Percentiles rank a stretch among this genome's conserved stretches.
Conservation (phyloP, 192 early-diverging fungal genomes). For the Chytriomyces sp. region DNA sequence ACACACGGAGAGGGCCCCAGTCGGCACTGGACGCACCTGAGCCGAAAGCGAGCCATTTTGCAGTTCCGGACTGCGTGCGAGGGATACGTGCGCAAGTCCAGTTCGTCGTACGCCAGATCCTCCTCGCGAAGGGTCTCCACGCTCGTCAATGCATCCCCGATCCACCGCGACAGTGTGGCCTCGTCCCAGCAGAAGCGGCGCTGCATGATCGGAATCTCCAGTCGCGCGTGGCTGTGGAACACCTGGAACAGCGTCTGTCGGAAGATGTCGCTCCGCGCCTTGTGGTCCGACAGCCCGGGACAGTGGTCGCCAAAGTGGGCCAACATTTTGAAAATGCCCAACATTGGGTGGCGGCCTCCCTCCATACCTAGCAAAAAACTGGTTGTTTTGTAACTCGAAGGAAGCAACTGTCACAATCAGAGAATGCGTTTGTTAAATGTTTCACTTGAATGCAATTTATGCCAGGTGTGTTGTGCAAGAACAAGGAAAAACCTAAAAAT, state of each 20-base stretch:
- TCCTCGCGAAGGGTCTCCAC: background rate
- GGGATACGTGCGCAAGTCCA: background rate
- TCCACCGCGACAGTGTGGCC: background rate
- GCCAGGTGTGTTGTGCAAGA: too few relatives aligned
- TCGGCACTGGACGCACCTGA: too few relatives aligned
- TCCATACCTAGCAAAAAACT: too few relatives aligned
- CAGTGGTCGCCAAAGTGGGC: background rate
- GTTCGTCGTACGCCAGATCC: background rate
- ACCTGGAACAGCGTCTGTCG: background rate
- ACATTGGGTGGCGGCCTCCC: too few relatives aligned
- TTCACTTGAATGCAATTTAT: too few relatives aligned
- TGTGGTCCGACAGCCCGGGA: background rate
- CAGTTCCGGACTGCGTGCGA: background rate
- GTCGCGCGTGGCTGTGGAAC: background rate
- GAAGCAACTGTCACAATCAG: too few relatives aligned
- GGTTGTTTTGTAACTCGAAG: too few relatives aligned
- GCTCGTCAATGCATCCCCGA: background rate
- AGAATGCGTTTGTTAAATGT: too few relatives aligned
- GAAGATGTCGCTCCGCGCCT: conserved; percentile 1
- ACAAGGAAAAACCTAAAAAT: too few relatives aligned
- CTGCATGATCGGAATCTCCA: conserved; percentile 20
- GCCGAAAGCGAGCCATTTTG: background rate
- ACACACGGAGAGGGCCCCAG: too few relatives aligned
- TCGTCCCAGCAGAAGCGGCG: conserved; percentile 11
- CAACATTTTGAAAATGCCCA: too few relatives aligned